Evolutionary conservation across 2,329 filamentous ascomycete species (phyloP).

Genomic region (Pseudogymnoascus sp.): DNA sequence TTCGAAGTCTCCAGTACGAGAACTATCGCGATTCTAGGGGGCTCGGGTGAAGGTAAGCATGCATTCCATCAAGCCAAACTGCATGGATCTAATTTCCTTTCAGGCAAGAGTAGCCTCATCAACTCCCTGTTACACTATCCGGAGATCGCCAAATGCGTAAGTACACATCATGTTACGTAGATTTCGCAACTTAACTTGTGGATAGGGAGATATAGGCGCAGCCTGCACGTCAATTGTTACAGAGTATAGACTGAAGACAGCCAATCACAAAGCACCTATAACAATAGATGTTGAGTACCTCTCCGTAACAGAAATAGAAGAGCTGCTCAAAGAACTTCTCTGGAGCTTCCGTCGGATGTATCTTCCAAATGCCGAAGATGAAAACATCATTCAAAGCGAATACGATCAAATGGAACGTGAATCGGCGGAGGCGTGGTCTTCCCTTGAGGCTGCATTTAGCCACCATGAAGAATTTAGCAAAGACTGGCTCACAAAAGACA

Average conservation of each 20-base stretch:
- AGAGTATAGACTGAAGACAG: constrained; percentile 30
- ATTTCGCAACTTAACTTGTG: background rate
- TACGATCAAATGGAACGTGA: too few relatives aligned
- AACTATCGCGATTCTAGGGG: constrained; percentile 2
- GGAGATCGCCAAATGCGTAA: constrained; percentile 25
- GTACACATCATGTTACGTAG: background rate
- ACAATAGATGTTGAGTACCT: constrained; percentile 26
- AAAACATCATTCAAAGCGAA: too few relatives aligned
- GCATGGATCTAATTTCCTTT: constrained; percentile 11
- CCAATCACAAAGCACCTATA: constrained; percentile 24
- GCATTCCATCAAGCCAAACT: background rate
- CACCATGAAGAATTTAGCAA: constrained; percentile 27
- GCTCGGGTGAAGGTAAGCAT: constrained; percentile 22
- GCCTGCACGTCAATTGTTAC: constrained; percentile 34
- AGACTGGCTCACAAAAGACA: background rate
- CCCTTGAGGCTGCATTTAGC: constrained; percentile 32
- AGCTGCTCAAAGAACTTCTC: constrained; percentile 24
- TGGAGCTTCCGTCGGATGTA: constrained; percentile 31
- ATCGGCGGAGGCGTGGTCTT: constrained; percentile 35
- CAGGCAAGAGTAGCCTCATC: constrained; percentile 32
- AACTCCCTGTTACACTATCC: constrained; percentile 32
- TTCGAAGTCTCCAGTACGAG: background rate
- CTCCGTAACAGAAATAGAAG: too few relatives aligned
- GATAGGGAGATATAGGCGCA: constrained; percentile 30
- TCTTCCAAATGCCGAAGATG: constrained; percentile 23